Base-by-base conservation (phyloP, 2,329 filamentous ascomycete genomes). In the Aspergillus unguis region DNA sequence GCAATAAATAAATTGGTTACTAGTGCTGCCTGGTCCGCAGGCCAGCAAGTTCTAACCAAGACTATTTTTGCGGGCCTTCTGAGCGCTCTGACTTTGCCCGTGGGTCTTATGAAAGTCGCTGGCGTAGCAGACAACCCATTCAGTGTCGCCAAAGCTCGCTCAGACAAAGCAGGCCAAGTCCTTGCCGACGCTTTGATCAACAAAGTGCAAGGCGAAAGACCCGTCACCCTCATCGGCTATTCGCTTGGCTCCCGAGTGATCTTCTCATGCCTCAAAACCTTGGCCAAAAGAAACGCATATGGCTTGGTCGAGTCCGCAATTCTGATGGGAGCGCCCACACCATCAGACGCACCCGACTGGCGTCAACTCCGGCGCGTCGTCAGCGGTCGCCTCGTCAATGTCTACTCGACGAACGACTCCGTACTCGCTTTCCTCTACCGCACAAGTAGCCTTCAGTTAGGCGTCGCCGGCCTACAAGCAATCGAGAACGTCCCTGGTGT, bases 371-470 rank as follows among this genome's bases (percentile, higher is more conserved):
- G 90, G 29, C 84, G 82, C 41, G 89, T 92, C 0, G 90, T 95
- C 0, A 83, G 86, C 1, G 91, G 92, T 2, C 82, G 87, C 52
- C 79, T 96, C 6, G 87, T 95, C 62, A 96, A 96, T 62, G 90
- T 92, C 6, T 96, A 87, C 71, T 92, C 89, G 1, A 84, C 86
- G 48, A 92, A 94, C 55, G 92, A 96, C 70, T 88, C 90, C 64
- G 85, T 96, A 31, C 83, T 96, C 1, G 91, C 85, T 1, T 92
- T 96, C 66, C 76, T 96, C 17, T 96, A 96, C 69, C 85, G 92
- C 41, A 86, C 90, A 2, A 90, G 88, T 37, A 91, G 86, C 53
- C 81, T 95, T 28, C 87, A 94, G 58, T 80, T 88, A 37, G 92
- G 92, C 3, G 83, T 96, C 38, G 91, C 91, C 0, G 92, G 92